These are phyloP conservation scores for Kwoniella sp. DNA, from an alignment of 768 basidiomycete genomes.

Conservation along the genomic window DNA sequence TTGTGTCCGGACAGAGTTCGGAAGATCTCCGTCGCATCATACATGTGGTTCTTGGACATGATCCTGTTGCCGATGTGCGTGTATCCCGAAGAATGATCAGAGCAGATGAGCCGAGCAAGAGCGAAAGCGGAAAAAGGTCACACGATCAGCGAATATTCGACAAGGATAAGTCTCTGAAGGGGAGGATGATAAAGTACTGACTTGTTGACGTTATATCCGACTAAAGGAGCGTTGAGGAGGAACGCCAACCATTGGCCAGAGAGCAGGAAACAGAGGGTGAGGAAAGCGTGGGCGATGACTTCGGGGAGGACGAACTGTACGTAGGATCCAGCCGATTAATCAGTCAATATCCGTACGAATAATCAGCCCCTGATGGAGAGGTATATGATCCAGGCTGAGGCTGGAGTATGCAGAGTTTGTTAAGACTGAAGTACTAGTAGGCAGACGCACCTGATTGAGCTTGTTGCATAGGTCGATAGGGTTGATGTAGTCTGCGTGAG, in stretches of 20 bases:
- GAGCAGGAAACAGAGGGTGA: conserved; percentile 85
- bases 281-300: conserved; percentile 89
- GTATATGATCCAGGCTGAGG: neutral
- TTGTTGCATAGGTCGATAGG: conserved; percentile 99
- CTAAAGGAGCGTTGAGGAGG: conserved; percentile 80
- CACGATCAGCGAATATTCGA: neutral
- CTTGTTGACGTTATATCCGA: conserved; percentile 94
- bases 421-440: no score
- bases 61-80: no score
- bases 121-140: conserved; percentile 1
- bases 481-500: conserved; percentile 95
- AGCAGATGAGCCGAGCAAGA: no score
- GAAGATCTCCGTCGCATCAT: conserved; percentile 99
- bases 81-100: no score
- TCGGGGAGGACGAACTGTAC: conserved; percentile 92
- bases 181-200: conserved; percentile 57
- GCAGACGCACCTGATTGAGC: conserved; percentile 78
- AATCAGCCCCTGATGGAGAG: neutral
- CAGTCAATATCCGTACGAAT: no score
- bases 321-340: neutral
- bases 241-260: conserved; percentile 95
- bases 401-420: no score
- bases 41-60: conserved; percentile 92
- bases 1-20: conserved; percentile 89
- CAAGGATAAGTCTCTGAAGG: neutral